Evolutionary conservation across 176 grass and related monocot species (phyloP), one percentile per base, ranked within the genome.

Genomic region (Neostapfia colusana): DNA sequence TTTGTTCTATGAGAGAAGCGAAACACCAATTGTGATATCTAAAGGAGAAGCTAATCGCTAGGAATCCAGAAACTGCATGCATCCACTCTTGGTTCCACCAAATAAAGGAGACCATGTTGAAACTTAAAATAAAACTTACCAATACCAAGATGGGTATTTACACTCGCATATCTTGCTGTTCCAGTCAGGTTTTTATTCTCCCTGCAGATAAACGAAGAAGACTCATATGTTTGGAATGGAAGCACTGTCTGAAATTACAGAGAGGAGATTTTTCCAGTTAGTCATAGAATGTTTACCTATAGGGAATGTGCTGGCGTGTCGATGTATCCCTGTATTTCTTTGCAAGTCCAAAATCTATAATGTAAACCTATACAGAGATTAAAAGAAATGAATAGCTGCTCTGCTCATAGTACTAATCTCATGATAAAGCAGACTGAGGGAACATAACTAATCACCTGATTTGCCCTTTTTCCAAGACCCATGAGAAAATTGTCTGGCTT

Each of bases 401-500:
- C 14, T 6, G n/a, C 6, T 43, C 44, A 7, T 64, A 24, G 20
- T 65, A 71, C 41, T 23, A n/a, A 31, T 41, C 74, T 14, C 20
- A 20, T 51, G 10, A 46, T 34, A 17, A 44, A 7, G 26, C 38
- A 85, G 67, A 78, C 11, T 27, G 46, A 55, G 13, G 20, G 58
- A 37, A 79, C 50, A 36, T 65, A 85, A n/a, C 0, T 57, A 31
- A 44, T 56, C 21, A 96, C 93, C 86, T 96, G 92, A 83, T 96
- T 96, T 82, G 92, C 92, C 75, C 92, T 88, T 67, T 83, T 87
- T 61, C 86, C 84, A 26, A 96, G 92, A 37, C 92, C 92, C 92
- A 96, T 96, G 25, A 96, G 89, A 79, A 96, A 96, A 87, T 96
- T 96, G 84, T 96, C 92, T 69, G 92, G 92, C 34, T 96, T 96